These are phyloP conservation scores for Xylaria sp. DNA, from an alignment of 2,329 filamentous ascomycete genomes.

Conservation along the genomic window DNA sequence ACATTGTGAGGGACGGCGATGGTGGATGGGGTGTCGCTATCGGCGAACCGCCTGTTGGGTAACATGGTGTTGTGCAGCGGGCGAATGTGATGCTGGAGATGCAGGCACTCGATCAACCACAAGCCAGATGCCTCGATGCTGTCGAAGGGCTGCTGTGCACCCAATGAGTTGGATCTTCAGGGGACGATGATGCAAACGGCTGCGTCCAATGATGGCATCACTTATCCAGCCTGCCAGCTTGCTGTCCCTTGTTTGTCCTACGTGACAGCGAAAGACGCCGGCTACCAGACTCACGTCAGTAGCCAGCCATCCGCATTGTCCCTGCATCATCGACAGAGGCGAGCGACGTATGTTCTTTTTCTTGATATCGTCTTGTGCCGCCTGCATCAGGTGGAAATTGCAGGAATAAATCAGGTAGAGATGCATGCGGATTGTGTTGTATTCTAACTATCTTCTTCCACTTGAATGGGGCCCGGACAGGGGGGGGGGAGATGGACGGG, in stretches of 20 bases:
- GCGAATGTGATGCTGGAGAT: conserved; percentile 20
- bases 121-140: conserved; percentile 30
- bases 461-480: conserved; percentile 3
- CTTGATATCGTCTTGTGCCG: background rate
- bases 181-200: conserved; percentile 33
- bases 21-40: conserved; percentile 32
- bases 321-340: background rate
- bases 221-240: conserved; percentile 25
- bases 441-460: background rate
- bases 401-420: conserved; percentile 7
- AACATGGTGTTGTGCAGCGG: background rate
- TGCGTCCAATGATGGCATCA: conserved; percentile 29
- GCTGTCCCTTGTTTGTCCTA: conserved; percentile 24
- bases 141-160: conserved; percentile 33
- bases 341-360: background rate
- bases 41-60: conserved; percentile 1
- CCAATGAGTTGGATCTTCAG: conserved; percentile 32
- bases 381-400: conserved; percentile 12
- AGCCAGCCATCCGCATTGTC: conserved; percentile 1
- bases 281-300: conserved; percentile 22
- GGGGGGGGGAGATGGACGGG: conserved; percentile 1
- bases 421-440: conserved; percentile 11
- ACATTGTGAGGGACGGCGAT: conserved; percentile 18
- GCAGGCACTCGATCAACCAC: conserved; percentile 17
- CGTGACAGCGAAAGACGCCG: conserved; percentile 26